These are phyloP conservation scores for Sclerotinia trifoliorum DNA, from an alignment of 2,329 filamentous ascomycete genomes.

Conservation along the genomic window DNA sequence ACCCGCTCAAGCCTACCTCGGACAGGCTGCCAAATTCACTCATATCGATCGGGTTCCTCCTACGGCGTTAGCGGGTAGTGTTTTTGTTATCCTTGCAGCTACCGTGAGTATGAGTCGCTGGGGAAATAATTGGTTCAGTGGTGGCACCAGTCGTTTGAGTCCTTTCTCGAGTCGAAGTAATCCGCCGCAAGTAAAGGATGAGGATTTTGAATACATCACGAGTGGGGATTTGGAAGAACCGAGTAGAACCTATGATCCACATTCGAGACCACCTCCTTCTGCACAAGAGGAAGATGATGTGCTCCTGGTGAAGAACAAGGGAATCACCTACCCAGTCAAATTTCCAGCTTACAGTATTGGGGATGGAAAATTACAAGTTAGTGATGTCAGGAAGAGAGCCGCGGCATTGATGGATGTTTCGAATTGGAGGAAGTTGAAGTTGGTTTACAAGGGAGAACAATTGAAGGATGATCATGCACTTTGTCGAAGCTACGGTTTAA, in stretches of 20 bases:
- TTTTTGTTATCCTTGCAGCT: conserved; percentile 33
- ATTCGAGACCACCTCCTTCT: conserved; percentile 42
- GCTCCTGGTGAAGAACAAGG: conserved; percentile 66
- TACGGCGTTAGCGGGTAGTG: conserved; percentile 31
- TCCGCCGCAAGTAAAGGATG: conserved; percentile 65
- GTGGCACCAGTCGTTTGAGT: conserved; percentile 33
- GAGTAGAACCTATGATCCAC: conserved; percentile 46
- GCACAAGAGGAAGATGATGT: conserved; percentile 63
- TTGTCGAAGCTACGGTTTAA: conserved; percentile 59
- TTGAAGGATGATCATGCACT: conserved; percentile 62
- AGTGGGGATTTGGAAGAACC: conserved; percentile 63
- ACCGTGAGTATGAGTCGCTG: conserved; percentile 40
- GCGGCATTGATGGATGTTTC: conserved; percentile 64
- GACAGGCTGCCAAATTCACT: conserved; percentile 33
- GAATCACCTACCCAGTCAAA: conserved; percentile 64
- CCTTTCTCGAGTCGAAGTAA: conserved; percentile 41
- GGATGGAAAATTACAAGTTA: conserved; percentile 66
- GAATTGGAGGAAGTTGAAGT: conserved; percentile 58
- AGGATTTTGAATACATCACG: conserved; percentile 82
- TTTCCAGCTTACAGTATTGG: conserved; percentile 76
- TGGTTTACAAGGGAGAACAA: conserved; percentile 71
- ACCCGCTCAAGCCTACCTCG: conserved; percentile 34
- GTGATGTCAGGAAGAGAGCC: conserved; percentile 65
- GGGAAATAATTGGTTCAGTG: conserved; percentile 37
- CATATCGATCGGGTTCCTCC: conserved; percentile 37